A percentile compares a stretch with the other conserved stretches of the same genome.
Evolutionary conservation across 108 stramenopile genomes (phyloP).

Genomic region (Cyclotella cryptica): DNA sequence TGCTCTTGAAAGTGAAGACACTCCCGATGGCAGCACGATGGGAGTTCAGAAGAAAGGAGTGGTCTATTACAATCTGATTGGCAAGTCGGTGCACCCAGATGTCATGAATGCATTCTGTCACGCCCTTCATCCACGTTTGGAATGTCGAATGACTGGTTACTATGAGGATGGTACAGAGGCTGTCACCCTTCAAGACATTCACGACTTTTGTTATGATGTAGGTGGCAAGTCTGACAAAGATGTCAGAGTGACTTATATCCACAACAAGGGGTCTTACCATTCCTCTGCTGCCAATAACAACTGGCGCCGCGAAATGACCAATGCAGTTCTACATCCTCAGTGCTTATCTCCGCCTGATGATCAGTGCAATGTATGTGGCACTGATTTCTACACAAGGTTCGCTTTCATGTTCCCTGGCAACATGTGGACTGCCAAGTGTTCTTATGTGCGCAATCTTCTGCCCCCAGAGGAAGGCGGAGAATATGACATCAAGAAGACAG

Average conservation of each 20-base stretch:
- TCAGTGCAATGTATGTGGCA: conserved; percentile 56
- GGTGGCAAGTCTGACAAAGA: background rate
- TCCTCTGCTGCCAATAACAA: conserved; percentile 33
- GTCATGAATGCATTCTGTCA: conserved; percentile 35
- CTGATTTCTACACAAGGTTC: conserved; percentile 54
- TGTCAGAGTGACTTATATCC: conserved; percentile 47
- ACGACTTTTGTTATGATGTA: conserved; percentile 38
- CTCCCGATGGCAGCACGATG: background rate
- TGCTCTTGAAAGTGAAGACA: conserved; percentile 15
- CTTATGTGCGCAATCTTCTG: conserved; percentile 52
- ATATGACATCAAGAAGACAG: conserved; percentile 40
- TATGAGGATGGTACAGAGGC: conserved; percentile 44
- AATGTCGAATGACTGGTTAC: conserved; percentile 36
- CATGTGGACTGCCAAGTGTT: conserved; percentile 61
- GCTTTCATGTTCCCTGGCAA: conserved; percentile 61
- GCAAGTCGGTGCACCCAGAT: conserved; percentile 29
- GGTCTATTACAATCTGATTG: conserved; percentile 51
- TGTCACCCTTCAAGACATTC: conserved; percentile 40
- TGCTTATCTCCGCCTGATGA: conserved; percentile 50
- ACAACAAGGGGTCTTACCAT: conserved; percentile 50
- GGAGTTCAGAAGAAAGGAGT: conserved; percentile 5
- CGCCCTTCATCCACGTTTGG: conserved; percentile 22
- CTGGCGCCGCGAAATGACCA: conserved; percentile 51
- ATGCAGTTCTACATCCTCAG: conserved; percentile 43
- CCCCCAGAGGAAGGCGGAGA: conserved; percentile 53